Base-by-base conservation (phyloP, 768 basidiomycete species). In the Pleurotus platypus region DNA sequence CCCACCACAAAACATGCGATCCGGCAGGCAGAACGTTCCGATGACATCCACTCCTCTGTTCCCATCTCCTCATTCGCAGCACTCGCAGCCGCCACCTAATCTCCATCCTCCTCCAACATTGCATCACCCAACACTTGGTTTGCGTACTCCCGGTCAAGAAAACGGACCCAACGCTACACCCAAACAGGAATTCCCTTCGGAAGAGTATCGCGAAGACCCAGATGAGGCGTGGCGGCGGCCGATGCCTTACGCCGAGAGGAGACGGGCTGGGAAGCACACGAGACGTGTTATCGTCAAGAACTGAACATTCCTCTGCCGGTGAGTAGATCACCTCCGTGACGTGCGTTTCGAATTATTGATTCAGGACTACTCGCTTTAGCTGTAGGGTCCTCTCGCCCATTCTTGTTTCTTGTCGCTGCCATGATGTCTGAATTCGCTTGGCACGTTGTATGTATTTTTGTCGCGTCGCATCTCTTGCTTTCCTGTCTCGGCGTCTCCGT, bases 211-310 rank as follows among this genome's bases (percentile, higher is more conserved):
- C 57, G 78, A 80, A 57, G 84, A 87, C 56, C 66, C 77, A 22
- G 89, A 90, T 66, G 87, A 90, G 60, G 73, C 84, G 24, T 90
- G 89, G 89, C 75, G 83, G 27, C 73, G 81, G 45, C 86, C 89
- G 0, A 89, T 84, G 69, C 88, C 89, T 18, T 84, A 86, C 64
- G 80, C 81, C 40, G 89, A 90, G 67, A 82, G 89, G 20, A 75
- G 89, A 56, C 77, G 89, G 57, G 89, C 89, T 51, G 89, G 89
- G 49, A 92, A 92, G 68, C 89, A 91, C 67, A 91, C 89, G 20
- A 78, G 77, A 64, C 81, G 89, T 54, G 84, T 90, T 35, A 82
- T 90, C 60, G 83, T 87, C 58, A 72, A 81, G 65, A 72, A 71
- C 64, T 79, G 63, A 68, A 58, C 63, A 45, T 45, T 45, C 37